Base-by-base conservation (phyloP, 148 eudicot genomes). In the Linanthus parryae region DNA sequence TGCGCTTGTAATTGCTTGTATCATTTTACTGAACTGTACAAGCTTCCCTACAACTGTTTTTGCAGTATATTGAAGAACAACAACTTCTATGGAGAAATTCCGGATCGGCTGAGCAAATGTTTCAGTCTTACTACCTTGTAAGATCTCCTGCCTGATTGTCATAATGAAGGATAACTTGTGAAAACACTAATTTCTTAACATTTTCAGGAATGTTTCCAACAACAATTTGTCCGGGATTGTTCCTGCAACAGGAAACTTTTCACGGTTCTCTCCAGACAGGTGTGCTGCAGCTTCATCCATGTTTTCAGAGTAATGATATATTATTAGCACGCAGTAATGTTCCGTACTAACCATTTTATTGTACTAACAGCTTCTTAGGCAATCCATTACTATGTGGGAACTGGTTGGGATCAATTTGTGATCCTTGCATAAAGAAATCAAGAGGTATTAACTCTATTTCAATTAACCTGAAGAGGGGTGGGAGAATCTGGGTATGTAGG, bases 391-490 rank as follows among this genome's bases (percentile, higher is more conserved):
- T 83, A 44, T 79, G 90, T 61, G 83, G 90, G 4, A 70, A 83
- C 59, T 83, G 90, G 90, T 56, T 67, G 30, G 83, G 85, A 41
- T 83, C 85, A 22, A 76, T 76, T 19, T 83, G 90, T 30, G 69
- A 71, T 36, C 90, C 79, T 23, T 52, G 38, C 33, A 59, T 63
- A 43, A 24, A 63, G 5, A 64, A 63, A 57, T 42, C 82, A 14
- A 83, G 66, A 52, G 79, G 85, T 78, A 74, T 37, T 0, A n/a
- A 17, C 18, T 47, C 36, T 3, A 11, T 10, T 4, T 36, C 54
- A 2, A n/a, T n/a, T n/a, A n/a, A n/a, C n/a, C n/a, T n/a, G n/a
- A n/a, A n/a, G n/a, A n/a, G n/a, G n/a, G n/a, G n/a, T n/a, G n/a
- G n/a, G n/a, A n/a, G n/a, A n/a, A n/a, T n/a, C n/a, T n/a, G n/a